Evolutionary conservation across 2,329 filamentous ascomycete species (phyloP).

Genomic region (Fusarium begoniae): DNA sequence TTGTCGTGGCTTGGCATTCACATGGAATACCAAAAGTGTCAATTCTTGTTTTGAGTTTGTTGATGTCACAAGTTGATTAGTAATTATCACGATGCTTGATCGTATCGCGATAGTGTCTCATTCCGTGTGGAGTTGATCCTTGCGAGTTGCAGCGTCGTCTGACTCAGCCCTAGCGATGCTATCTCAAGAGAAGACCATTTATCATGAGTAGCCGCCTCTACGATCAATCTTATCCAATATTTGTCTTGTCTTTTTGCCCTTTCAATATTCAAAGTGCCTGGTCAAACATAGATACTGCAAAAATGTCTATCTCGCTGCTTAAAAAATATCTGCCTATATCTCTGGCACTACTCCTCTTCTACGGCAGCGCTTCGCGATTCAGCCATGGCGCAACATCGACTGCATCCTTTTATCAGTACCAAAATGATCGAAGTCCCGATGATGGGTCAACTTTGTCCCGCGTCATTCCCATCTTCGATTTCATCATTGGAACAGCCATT

Average conservation of each 20-base stretch:
- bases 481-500: conserved; percentile 10
- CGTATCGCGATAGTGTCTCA: neutral
- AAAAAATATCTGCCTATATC: conserved; percentile 16
- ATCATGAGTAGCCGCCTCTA: neutral
- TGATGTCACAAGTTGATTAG: neutral
- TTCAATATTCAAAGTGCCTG: fast-evolving
- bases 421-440: conserved; percentile 13
- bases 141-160: neutral
- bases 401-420: conserved; percentile 11
- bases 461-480: conserved; percentile 13
- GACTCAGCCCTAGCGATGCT: conserved; percentile 1
- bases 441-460: conserved; percentile 12
- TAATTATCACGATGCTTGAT: neutral
- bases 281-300: neutral
- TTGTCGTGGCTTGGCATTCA: neutral
- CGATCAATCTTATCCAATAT: neutral
- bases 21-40: neutral
- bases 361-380: conserved; percentile 30
- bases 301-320: neutral
- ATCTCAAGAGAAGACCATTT: neutral
- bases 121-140: neutral
- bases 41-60: no score
- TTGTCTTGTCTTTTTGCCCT: fast-evolving
- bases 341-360: conserved; percentile 14
- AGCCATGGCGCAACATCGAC: conserved; percentile 23